A percentile compares a stretch with the other conserved stretches of the same genome.
These are phyloP conservation scores for Didymella pinodella DNA, from an alignment of 2,329 filamentous ascomycete species.

Conservation along the genomic window DNA sequence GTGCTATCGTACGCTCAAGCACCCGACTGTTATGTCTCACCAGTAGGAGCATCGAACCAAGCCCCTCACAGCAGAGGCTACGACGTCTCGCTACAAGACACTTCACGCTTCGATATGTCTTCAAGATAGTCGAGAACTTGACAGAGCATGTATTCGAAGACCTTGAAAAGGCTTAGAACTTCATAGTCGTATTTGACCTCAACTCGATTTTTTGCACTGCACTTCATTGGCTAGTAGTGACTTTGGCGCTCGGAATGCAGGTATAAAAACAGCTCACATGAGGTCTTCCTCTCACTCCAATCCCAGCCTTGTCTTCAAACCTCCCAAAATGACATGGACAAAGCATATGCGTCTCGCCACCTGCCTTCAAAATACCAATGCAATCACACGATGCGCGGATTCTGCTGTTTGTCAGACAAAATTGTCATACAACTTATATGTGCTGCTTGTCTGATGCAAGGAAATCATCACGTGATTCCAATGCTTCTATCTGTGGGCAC, in stretches of 20 bases:
- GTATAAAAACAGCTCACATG: too few relatives aligned
- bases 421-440: too few relatives aligned
- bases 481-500: too few relatives aligned
- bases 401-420: too few relatives aligned
- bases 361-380: not conserved
- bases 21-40: not conserved
- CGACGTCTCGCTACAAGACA: not conserved
- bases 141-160: not conserved
- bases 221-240: not conserved
- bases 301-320: not conserved
- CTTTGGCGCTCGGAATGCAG: not conserved
- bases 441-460: too few relatives aligned
- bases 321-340: not conserved
- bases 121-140: not conserved
- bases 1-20: not conserved
- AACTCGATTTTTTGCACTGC: not conserved
- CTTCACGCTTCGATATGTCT: not conserved
- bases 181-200: not conserved
- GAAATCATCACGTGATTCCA: too few relatives aligned
- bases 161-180: not conserved
- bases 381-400: too few relatives aligned
- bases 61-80: not conserved
- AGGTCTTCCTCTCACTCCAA: too few relatives aligned
- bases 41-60: not conserved
- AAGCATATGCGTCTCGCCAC: not conserved